Evolutionary conservation across 495 filamentous ascomycete species (phyloP).

Genomic region (Penicillium egyptiacum): DNA sequence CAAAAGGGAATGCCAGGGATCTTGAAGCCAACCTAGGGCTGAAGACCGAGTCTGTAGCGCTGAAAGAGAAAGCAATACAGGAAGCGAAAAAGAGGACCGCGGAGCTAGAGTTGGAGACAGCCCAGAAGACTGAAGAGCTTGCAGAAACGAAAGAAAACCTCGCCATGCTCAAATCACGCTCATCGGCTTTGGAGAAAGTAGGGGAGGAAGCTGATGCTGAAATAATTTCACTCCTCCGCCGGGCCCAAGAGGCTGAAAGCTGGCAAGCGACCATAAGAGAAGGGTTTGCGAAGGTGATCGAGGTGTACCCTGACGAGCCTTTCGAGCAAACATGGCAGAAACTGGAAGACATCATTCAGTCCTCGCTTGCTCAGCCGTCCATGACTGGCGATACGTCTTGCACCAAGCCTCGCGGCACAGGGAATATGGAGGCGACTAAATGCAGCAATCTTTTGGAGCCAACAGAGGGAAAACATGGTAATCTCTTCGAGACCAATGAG

Average conservation of each 20-base stretch:
- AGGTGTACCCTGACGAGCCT: conserved; percentile 13
- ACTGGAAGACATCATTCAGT: conserved; percentile 21
- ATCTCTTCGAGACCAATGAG: neutral
- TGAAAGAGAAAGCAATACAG: conserved; percentile 1
- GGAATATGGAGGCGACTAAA: neutral
- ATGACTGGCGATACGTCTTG: neutral
- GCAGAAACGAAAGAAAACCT: conserved; percentile 16
- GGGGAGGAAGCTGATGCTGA: conserved; percentile 29
- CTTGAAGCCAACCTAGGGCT: conserved; percentile 19
- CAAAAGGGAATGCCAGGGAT: conserved; percentile 18
- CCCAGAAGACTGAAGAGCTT: conserved; percentile 22
- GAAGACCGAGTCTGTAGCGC: conserved; percentile 8
- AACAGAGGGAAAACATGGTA: too few relatives aligned
- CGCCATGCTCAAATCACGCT: conserved; percentile 15
- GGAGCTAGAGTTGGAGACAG: conserved; percentile 6
- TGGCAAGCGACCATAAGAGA: conserved; percentile 27
- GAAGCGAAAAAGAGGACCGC: conserved; percentile 15
- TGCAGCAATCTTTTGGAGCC: neutral
- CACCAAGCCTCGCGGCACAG: neutral
- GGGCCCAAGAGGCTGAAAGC: conserved; percentile 32
- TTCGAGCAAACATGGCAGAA: conserved; percentile 21
- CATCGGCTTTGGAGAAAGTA: conserved; percentile 19
- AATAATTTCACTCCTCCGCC: conserved; percentile 24
- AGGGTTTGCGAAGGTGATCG: conserved; percentile 13
- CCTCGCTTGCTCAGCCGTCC: neutral